These are phyloP conservation scores for Auriscalpium vulgare DNA, from an alignment of 768 basidiomycete genomes.

Conservation along the genomic window DNA sequence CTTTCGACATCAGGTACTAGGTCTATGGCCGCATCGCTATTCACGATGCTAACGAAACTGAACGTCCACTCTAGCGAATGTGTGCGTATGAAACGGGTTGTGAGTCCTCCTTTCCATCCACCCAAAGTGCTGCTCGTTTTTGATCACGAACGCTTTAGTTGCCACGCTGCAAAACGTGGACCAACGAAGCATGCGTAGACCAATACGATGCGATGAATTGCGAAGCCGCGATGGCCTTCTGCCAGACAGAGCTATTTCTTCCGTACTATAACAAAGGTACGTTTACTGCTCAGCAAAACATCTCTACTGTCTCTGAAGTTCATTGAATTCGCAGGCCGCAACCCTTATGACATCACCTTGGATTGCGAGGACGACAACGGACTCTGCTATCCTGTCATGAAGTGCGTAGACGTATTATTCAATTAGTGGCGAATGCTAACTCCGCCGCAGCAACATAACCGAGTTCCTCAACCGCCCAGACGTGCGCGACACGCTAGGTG, in stretches of 20 bases:
- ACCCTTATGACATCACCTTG: conserved; percentile 65
- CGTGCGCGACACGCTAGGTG: conserved; percentile 51
- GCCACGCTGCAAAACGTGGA: conserved; percentile 36
- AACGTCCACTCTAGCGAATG: conserved; percentile 22
- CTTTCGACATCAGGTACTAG: not conserved
- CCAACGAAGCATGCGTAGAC: conserved; percentile 33
- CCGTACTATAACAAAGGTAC: conserved; percentile 27
- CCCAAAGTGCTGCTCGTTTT: not conserved
- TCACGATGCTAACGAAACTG: not conserved
- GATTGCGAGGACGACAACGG: conserved; percentile 37
- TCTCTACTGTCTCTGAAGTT: conserved; percentile 10
- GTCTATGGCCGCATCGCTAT: too few species aligned
- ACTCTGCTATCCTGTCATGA: conserved; percentile 14
- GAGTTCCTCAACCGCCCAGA: conserved; percentile 54
- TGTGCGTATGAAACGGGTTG: conserved; percentile 25
- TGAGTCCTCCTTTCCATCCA: too few species aligned
- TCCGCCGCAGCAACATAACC: conserved; percentile 38
- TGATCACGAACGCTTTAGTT: conserved; percentile 18
- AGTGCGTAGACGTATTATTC: conserved; percentile 49
- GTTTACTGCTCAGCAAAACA: not conserved
- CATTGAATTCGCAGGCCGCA: conserved; percentile 19
- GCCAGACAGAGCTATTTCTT: conserved; percentile 19
- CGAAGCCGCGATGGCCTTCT: conserved; percentile 32
- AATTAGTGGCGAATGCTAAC: conserved; percentile 18
- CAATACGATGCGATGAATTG: conserved; percentile 37